Evolutionary conservation across 257 asterid genomes (phyloP), one percentile per base, ranked within the genome.

Genomic region (Verbascum thapsus): DNA sequence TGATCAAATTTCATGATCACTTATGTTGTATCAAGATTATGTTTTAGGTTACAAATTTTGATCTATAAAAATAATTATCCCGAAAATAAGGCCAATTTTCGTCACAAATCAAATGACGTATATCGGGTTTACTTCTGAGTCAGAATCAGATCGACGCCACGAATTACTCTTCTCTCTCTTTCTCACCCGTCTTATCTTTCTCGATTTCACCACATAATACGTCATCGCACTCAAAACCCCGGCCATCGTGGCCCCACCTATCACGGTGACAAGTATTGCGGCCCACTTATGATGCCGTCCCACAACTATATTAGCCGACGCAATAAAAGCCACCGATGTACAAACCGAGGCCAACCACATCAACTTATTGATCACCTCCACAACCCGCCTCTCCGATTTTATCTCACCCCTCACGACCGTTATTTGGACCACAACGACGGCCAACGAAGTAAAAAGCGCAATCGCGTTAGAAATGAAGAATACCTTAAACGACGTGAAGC

Each of bases 261-360:
- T 67, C 18, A 83, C 78, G 2, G 86, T 86, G 23, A 79, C 83
- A 26, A 86, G 79, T 68, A 81, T 69, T 6, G 95, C 95, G 23
- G 91, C 95, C 86, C 86, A 86, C 35, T 22, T 64, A 40, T 75
- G 58, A 41, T 62, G 88, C 56, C 77, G 55, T 0, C 95, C 95
- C 37, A 86, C 74, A 20, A 86, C 83, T 18, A 86, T 80, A 63
- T 86, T 83, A 35, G 88, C 72, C 1, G 91, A 72, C 18, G 95
- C 78, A 61, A 81, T 73, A 62, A 83, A 86, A 12, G 95, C 95
- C 70, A 81, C 71, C 2, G 87, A 81, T 8, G 95, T 86, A 76
- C 88, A 86, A 54, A 83, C 84, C 0, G 95, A 78, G 44, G 95
- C 95, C 72, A 84, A 56, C 95, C 95, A 86, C 91, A 86, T 86